Evolutionary conservation across 306 rosid genomes (phyloP), one percentile per base, ranked within the genome.

Genomic region (Dalbergia oliveri): DNA sequence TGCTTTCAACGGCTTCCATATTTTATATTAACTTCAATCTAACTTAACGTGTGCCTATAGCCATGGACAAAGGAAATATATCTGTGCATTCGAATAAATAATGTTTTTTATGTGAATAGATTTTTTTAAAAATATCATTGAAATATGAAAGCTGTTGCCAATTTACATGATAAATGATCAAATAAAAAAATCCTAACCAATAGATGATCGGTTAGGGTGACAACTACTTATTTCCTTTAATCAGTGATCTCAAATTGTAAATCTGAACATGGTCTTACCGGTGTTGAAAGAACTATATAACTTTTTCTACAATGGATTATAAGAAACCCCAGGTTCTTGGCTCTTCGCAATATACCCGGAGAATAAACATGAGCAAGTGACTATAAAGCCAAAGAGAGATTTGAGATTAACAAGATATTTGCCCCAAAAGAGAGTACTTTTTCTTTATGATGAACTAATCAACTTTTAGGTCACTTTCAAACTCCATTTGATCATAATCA

Each of bases 1-100:
- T 79, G 78, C 84, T 84, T 73, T 84, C 84, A 31, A 51, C 23
- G 45, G 53, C 81, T 68, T 49, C 50, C 59, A 64, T 43, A 35
- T 64, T 53, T 37, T 15, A n/a, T 69, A 76, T 37, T 19, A 4
- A 35, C 31, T 45, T 21, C 35, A 35, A 34, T 54, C 21, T n/a
- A 45, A 72, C 59, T 73, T 7, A 61, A 54, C 39, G 16, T 26
- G 50, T 44, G 67, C 54, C 56, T 8, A 14, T 13, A 50, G 57
- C 60, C 26, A n/a, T 54, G 60, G 60, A 54, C 58, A 53, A 14
- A 53, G 21, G 19, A n/a, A 15, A 0, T 53, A 53, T 15, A 53
- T 53, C 15, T 49, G 54, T 49, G 54, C 54, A 49, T 49, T 49
- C 1, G 31, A 26, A 26, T 26, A 26, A 26, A 26, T 26, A 26